These are phyloP conservation scores for Backusella morwellensis DNA, from an alignment of 192 early-diverging fungal species.

Conservation along the genomic window DNA sequence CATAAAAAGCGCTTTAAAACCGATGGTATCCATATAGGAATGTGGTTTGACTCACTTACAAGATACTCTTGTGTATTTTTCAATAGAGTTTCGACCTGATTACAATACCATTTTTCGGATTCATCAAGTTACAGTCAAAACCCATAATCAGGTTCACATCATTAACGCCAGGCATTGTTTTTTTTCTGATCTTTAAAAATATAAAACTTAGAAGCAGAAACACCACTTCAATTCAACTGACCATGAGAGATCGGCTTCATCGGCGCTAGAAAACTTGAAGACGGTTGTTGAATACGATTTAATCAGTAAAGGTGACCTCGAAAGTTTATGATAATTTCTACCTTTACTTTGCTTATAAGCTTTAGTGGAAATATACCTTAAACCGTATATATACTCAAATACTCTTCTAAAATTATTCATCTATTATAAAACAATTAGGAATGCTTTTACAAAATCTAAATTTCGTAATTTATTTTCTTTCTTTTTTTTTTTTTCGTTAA, in stretches of 20 bases:
- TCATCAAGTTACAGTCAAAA: not conserved
- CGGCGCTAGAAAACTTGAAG: not conserved
- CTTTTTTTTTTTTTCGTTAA: not conserved
- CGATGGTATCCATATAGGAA: not conserved
- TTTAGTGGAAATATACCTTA: not conserved
- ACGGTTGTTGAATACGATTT: not conserved
- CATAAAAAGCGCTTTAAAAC: not conserved
- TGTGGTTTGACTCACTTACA: not conserved
- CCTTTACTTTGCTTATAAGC: not conserved
- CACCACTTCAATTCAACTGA: not conserved
- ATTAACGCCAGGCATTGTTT: not conserved
- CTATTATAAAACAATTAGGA: not conserved
- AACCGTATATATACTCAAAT: not conserved
- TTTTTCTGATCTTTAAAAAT: not conserved
- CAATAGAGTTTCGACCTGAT: too few species aligned
- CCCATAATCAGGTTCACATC: not conserved
- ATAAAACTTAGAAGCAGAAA: not conserved
- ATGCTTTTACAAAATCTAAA: not conserved
- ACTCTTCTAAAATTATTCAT: not conserved
- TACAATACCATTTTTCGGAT: not conserved
- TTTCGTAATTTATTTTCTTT: not conserved
- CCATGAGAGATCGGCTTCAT: not conserved
- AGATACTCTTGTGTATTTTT: not conserved
- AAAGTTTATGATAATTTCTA: not conserved
- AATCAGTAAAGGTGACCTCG: not conserved